phyloP scores from a whole-genome alignment of 1,284 basidiomycete genomes.

The Cryptococcus sp. region DNA sequence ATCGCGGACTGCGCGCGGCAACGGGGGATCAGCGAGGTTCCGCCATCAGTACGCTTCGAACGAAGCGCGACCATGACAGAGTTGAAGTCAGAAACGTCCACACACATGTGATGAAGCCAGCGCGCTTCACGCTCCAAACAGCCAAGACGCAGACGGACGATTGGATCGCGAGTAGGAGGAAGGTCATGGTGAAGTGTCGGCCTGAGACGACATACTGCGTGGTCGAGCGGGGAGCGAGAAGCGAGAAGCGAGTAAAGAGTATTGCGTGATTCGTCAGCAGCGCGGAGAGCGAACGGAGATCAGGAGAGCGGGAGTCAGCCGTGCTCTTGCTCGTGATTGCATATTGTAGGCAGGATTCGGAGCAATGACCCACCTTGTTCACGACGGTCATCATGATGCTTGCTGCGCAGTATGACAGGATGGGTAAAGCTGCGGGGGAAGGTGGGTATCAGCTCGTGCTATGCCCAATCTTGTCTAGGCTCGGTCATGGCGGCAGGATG shows the following conservation, averaged over 20 bases:
- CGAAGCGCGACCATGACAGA: not conserved
- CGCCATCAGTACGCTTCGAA: not conserved
- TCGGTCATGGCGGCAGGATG: not conserved
- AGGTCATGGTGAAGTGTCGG: constrained; percentile 92
- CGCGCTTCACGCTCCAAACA: constrained; percentile 71
- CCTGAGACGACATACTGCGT: constrained; percentile 78
- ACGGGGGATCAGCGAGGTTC: too few relatives aligned
- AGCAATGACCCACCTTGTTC: constrained; percentile 72
- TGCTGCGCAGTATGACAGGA: constrained; percentile 87
- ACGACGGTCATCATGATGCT: constrained; percentile 98
- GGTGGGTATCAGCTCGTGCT: not conserved
- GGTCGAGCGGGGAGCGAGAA: not conserved
- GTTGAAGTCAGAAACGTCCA: not conserved
- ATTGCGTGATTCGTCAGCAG: not conserved
- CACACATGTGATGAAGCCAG: constrained; percentile 75
- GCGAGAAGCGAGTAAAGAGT: not conserved
- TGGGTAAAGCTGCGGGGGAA: constrained; percentile 56
- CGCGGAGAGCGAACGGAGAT: not conserved
- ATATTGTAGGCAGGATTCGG: not conserved
- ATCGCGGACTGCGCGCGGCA: constrained; percentile 61
- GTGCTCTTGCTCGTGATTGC: not conserved
- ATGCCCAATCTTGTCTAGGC: not conserved
- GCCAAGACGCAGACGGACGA: constrained; percentile 80
- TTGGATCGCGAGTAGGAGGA: constrained; percentile 89
- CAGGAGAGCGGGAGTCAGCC: not conserved